phyloP scores from a whole-genome alignment of 352 stramenopile genomes.

The Globisporangium barbulae region DNA sequence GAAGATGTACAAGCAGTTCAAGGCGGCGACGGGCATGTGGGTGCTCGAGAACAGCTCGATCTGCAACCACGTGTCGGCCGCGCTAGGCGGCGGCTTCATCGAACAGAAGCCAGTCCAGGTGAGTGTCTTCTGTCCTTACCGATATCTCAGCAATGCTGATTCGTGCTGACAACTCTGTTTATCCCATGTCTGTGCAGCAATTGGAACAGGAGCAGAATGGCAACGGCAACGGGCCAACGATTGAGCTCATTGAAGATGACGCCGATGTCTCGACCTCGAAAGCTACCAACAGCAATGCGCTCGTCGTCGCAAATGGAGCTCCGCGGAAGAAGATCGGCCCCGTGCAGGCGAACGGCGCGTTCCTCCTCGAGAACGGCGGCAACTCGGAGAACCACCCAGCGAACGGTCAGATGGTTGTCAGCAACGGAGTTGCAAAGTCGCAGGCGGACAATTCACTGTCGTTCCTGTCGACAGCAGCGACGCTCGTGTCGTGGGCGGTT shows the following conservation, averaged over 20 bases:
- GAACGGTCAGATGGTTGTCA: slow-evolving; percentile 45
- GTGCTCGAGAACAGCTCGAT: slow-evolving; percentile 84
- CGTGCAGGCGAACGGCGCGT: slow-evolving; percentile 14
- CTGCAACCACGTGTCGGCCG: slow-evolving; percentile 69
- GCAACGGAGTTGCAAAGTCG: slow-evolving; percentile 22
- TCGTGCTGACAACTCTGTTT: slow-evolving; percentile 5
- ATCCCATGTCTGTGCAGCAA: slow-evolving; percentile 11
- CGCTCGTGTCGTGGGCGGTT: slow-evolving; percentile 65
- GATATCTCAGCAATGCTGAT: neutral
- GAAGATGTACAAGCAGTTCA: slow-evolving; percentile 87
- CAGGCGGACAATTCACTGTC: slow-evolving; percentile 18
- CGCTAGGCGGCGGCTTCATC: slow-evolving; percentile 63
- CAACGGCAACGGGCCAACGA: slow-evolving; percentile 26
- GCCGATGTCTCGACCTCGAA: slow-evolving; percentile 11
- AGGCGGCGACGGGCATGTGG: slow-evolving; percentile 78
- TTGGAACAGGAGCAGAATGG: slow-evolving; percentile 26
- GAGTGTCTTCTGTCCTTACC: slow-evolving; percentile 4
- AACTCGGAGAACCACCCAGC: slow-evolving; percentile 28
- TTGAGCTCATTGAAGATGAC: slow-evolving; percentile 49
- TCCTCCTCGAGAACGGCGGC: slow-evolving; percentile 32
- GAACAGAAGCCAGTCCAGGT: slow-evolving; percentile 39
- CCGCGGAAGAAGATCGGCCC: slow-evolving; percentile 12
- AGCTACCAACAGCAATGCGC: slow-evolving; percentile 28
- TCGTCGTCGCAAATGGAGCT: slow-evolving; percentile 23
- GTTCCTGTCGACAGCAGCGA: slow-evolving; percentile 39